Evolutionary conservation across 208 protist species (phyloP).

Genomic region (Trypanosoma boissoni): DNA sequence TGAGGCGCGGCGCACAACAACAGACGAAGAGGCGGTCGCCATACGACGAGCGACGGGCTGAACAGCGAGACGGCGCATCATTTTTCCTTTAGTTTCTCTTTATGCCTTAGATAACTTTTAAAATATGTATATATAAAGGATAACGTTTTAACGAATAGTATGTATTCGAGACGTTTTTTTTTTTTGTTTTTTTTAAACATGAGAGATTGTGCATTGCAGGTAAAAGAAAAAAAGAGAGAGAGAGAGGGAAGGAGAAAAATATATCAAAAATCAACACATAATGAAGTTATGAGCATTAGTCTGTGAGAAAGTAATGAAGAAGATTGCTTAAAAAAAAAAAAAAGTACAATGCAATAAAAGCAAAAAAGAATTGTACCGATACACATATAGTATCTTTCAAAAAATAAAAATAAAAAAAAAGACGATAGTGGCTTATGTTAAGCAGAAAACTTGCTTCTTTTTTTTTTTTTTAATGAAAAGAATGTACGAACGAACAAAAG

Average conservation of each 20-base stretch:
- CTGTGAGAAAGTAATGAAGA: neutral
- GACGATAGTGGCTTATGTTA: neutral
- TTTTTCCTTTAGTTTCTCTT: too few relatives aligned
- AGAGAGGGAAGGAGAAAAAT: constrained; percentile 1
- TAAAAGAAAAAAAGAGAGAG: neutral
- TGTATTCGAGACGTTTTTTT: too few relatives aligned
- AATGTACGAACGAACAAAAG: too few relatives aligned
- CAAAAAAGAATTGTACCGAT: neutral
- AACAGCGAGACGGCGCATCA: constrained; percentile 73
- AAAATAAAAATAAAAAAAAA: neutral
- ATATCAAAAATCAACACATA: neutral
- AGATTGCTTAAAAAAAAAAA: neutral
- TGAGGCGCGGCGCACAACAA: constrained; percentile 37
- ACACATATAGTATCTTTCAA: neutral
- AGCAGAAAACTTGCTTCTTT: neutral
- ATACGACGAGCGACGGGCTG: constrained; percentile 46
- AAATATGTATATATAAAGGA: neutral
- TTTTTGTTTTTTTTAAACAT: too few relatives aligned
- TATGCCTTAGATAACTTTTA: neutral
- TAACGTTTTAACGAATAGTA: neutral
- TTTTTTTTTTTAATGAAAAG: too few relatives aligned
- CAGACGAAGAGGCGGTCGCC: constrained; percentile 14
- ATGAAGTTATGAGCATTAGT: neutral
- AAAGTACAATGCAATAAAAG: neutral
- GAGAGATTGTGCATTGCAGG: neutral